A percentile compares a stretch with the other conserved stretches of the same genome.
These are phyloP conservation scores for Globisporangium megalacanthum DNA, from an alignment of 352 stramenopile genomes.

Conservation along the genomic window DNA sequence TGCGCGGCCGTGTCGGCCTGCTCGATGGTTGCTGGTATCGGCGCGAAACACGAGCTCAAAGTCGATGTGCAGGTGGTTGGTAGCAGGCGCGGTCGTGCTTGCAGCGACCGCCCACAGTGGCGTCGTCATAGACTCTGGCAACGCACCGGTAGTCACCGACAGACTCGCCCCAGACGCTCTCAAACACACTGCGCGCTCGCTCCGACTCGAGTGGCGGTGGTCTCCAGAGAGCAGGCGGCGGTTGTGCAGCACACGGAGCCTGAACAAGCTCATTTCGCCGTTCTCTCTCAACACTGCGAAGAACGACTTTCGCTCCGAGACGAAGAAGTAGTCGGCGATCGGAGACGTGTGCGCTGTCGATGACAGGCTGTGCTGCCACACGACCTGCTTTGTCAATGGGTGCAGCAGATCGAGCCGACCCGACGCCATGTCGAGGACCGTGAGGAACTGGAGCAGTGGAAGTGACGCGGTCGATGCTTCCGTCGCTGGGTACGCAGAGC, in stretches of 20 bases:
- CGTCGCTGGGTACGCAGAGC: no score
- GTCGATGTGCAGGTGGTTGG: constrained; percentile 11
- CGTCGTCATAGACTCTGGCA: background rate
- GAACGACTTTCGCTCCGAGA: constrained; percentile 12
- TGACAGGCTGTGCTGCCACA: constrained; percentile 11
- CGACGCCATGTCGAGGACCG: background rate
- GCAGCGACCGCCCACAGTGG: background rate
- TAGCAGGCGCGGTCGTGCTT: constrained; percentile 3
- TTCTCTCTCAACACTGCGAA: constrained; percentile 5
- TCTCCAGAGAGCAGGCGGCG: constrained; percentile 12
- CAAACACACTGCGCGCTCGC: constrained; percentile 1
- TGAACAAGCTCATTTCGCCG: constrained; percentile 11
- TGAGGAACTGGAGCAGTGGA: constrained; percentile 10
- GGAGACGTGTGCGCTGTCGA: background rate
- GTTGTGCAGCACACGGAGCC: constrained; percentile 16
- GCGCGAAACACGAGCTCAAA: constrained; percentile 12
- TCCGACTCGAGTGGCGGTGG: constrained; percentile 3
- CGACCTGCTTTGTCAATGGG: constrained; percentile 11
- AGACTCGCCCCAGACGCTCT: background rate
- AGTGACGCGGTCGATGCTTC: background rate
- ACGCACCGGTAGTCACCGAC: background rate
- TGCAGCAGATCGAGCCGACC: constrained; percentile 7
- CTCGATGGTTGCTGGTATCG: background rate
- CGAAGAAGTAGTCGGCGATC: constrained; percentile 15
- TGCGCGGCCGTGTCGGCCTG: background rate